Base-by-base conservation (phyloP, 768 basidiomycete species). In the Sarcomyxa edulis region DNA sequence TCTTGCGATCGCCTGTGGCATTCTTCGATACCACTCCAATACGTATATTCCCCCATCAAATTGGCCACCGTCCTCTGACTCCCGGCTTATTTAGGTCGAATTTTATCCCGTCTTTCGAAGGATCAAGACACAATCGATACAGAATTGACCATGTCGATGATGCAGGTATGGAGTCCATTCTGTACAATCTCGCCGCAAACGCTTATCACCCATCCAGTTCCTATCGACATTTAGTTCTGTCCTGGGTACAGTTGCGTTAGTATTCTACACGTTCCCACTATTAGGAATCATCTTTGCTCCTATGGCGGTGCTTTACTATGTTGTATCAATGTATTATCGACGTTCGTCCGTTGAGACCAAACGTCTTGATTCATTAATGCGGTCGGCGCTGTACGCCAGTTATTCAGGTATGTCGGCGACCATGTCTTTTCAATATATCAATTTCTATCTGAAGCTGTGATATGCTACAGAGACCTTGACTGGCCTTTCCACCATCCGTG, bases 11-110 rank as follows among this genome's bases (percentile, higher is more conserved):
- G 7, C 78, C 81, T 0, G 54, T 68, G 0, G 72, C 78, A 3
- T 86, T 84, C 61, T 85, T 84, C 50, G 84, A 88, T 50, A 80
- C 81, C 1, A 85, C 83, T 0, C 80, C 80, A 1, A 69, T 80
- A 51, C 78, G 79, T 77, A 48, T 23, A 59, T 44, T 10, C 15
- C 35, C 15, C n/a, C n/a, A n/a, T n/a, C n/a, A n/a, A n/a, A n/a
- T n/a, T n/a, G n/a, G n/a, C n/a, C n/a, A n/a, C n/a, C n/a, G n/a
- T n/a, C n/a, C n/a, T n/a, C n/a, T n/a, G n/a, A n/a, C n/a, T n/a
- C 6, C n/a, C n/a, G n/a, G n/a, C n/a, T n/a, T n/a, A n/a, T n/a
- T 24, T 35, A 78, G 80, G 79, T 1, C 60, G 78, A 27, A 73
- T 81, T 27, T 55, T 74, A 25, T 76, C 76, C 3, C 62, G 74